These are phyloP conservation scores for Penicillium sp. DNA, from an alignment of 2,329 filamentous ascomycete species.

Conservation along the genomic window DNA sequence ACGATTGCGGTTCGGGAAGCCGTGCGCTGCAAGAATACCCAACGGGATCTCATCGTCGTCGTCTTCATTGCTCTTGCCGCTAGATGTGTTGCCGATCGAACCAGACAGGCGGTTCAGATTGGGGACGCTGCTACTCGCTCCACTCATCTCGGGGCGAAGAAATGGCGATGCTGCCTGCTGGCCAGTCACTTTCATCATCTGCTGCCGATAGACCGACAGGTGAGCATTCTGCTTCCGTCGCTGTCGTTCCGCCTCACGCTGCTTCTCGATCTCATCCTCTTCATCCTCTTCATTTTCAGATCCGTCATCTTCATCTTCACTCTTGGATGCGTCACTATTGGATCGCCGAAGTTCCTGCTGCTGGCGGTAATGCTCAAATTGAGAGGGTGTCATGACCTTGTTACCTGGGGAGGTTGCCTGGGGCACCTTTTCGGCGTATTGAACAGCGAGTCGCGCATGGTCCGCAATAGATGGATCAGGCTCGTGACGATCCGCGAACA, in stretches of 20 bases:
- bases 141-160: constrained; percentile 53
- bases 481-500: constrained; percentile 14
- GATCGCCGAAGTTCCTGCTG: constrained; percentile 64
- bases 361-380: constrained; percentile 76
- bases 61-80: constrained; percentile 48
- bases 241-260: constrained; percentile 67
- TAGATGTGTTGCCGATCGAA: constrained; percentile 35
- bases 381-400: constrained; percentile 84
- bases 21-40: constrained; percentile 80
- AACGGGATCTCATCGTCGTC: constrained; percentile 86
- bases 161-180: constrained; percentile 54
- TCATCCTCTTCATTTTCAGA: constrained; percentile 64
- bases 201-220: constrained; percentile 82
- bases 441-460: constrained; percentile 44
- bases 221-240: constrained; percentile 85
- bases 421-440: constrained; percentile 40
- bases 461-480: constrained; percentile 38
- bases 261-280: constrained; percentile 74
- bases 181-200: constrained; percentile 95
- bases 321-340: constrained; percentile 41
- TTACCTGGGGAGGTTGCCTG: constrained; percentile 45
- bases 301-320: constrained; percentile 43
- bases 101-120: constrained; percentile 49
- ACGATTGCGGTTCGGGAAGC: constrained; percentile 74
- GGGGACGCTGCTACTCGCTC: constrained; percentile 58